Conservation (phyloP, 495 filamentous ascomycete species). For the Coniosporium apollinis region DNA sequence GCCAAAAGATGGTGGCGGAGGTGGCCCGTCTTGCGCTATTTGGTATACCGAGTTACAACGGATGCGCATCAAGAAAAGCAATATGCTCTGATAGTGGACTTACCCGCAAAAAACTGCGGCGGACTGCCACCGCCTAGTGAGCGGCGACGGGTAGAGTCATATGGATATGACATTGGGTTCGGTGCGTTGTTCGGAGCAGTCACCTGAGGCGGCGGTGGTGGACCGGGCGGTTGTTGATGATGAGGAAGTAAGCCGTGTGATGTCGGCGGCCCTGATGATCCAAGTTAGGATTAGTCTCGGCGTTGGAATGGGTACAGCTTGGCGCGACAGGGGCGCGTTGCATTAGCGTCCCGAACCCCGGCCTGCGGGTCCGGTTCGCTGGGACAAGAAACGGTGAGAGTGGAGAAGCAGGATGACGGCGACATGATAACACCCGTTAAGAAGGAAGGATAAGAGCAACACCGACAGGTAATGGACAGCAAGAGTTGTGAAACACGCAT, state of each 20-base stretch:
- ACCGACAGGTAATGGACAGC: not conserved
- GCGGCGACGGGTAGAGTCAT: constrained; percentile 16
- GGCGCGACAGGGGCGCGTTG: not conserved
- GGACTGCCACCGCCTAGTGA: constrained; percentile 20
- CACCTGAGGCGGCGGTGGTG: constrained; percentile 19
- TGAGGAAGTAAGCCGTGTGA: constrained; percentile 1
- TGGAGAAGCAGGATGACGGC: not conserved
- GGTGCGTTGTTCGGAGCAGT: constrained; percentile 9
- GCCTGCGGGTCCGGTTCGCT: not conserved
- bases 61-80: not conserved
- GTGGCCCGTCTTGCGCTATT: constrained; percentile 10
- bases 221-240: constrained; percentile 7
- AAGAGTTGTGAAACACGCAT: no score
- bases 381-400: not conserved
- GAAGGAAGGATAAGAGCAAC: not conserved
- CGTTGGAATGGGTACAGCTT: constrained; percentile 1
- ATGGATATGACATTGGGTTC: constrained; percentile 13
- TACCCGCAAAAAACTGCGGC: constrained; percentile 17
- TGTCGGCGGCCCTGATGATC: not conserved
- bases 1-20: constrained; percentile 32
- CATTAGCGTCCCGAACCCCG: not conserved
- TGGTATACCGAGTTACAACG: not conserved
- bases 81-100: no score
- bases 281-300: not conserved
- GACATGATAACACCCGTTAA: not conserved